Conservation (phyloP, 208 protist genomes). For the Leishmania aethiopica region DNA sequence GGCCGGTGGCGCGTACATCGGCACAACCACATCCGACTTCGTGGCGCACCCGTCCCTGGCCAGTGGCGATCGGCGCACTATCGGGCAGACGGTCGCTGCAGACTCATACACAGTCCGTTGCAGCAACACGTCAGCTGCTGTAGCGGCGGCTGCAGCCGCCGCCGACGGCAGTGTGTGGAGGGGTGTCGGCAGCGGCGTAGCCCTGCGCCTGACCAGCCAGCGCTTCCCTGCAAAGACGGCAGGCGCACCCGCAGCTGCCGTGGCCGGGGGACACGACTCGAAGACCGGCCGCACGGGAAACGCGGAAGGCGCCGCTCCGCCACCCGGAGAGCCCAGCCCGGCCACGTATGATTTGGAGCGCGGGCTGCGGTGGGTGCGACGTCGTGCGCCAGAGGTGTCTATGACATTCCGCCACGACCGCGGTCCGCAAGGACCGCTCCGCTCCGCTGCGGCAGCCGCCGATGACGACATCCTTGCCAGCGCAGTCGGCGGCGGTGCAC, state of each 20-base stretch:
- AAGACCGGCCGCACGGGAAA: background rate
- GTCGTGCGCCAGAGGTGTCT: conserved; percentile 26
- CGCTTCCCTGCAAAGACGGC: conserved; percentile 17
- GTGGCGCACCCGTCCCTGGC: conserved; percentile 28
- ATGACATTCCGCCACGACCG: conserved; percentile 34
- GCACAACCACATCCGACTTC: conserved; percentile 25
- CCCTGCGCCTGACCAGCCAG: conserved; percentile 29
- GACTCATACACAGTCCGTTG: too few species aligned
- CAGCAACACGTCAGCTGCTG: background rate
- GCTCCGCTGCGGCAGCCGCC: conserved; percentile 2
- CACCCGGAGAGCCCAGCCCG: conserved; percentile 22
- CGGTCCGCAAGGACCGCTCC: conserved; percentile 24
- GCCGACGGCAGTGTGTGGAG: conserved; percentile 12
- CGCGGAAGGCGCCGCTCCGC: conserved; percentile 10
- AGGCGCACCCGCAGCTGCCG: background rate
- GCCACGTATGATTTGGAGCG: conserved; percentile 34
- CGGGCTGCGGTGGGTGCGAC: conserved; percentile 15
- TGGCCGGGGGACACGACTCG: background rate
- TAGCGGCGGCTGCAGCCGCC: background rate
- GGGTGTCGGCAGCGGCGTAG: conserved; percentile 35
- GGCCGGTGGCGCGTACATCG: conserved; percentile 32
- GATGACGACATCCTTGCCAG: background rate
- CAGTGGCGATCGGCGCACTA: conserved; percentile 13
- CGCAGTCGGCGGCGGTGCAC: background rate
- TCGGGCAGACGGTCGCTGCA: background rate